phyloP scores from a whole-genome alignment of 805 yeast species.

The Saccharomyces cerevisiae region DNA sequence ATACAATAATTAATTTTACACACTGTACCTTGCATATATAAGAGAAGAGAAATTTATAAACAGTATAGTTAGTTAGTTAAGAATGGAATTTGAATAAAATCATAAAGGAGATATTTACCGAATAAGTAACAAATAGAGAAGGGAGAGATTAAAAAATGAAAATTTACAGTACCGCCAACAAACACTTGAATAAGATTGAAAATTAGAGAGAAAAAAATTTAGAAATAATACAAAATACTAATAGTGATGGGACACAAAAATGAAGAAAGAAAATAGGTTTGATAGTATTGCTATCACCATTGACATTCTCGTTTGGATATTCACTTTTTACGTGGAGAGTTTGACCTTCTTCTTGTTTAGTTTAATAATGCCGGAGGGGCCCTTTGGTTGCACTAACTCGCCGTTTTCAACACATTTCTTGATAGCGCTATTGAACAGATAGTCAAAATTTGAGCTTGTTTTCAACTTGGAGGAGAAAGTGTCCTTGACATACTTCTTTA shows the following conservation, averaged over 20 bases:
- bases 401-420: constrained; percentile 78
- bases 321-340: constrained; percentile 18
- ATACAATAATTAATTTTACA: background rate
- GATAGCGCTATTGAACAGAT: constrained; percentile 59
- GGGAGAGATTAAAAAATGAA: background rate
- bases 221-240: background rate
- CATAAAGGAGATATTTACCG: background rate
- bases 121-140: background rate
- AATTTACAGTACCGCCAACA: background rate
- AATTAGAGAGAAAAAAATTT: background rate
- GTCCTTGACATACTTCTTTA: constrained; percentile 66
- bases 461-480: constrained; percentile 41
- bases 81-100: background rate
- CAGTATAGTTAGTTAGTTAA: background rate
- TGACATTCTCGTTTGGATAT: background rate
- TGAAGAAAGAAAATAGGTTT: background rate
- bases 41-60: background rate
- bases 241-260: background rate
- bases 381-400: constrained; percentile 77
- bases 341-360: constrained; percentile 19
- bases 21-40: background rate
- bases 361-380: constrained; percentile 41
- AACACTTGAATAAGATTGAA: background rate
- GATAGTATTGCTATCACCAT: background rate
- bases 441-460: constrained; percentile 57